phyloP scores from a whole-genome alignment of 805 yeast species.

The Ogataea paradorogensis region DNA sequence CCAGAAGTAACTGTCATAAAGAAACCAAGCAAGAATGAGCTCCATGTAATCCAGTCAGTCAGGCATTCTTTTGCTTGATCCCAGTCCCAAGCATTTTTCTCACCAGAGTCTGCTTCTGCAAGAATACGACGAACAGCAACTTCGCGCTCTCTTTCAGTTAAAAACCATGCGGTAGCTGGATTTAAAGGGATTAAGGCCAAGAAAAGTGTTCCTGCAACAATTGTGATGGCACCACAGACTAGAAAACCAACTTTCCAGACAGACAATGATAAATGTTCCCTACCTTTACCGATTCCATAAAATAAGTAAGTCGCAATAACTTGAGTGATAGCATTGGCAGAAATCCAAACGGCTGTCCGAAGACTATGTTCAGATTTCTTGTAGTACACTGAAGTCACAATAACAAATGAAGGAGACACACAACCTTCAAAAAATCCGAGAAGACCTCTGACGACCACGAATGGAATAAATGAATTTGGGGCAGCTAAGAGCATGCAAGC shows the following conservation, averaged over 20 bases:
- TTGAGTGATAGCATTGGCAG: conserved; percentile 41
- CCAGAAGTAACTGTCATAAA: conserved; percentile 44
- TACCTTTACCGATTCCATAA: conserved; percentile 40
- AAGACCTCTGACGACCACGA: conserved; percentile 44
- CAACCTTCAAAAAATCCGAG: conserved; percentile 52
- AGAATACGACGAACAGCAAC: conserved; percentile 51
- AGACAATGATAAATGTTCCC: conserved; percentile 38
- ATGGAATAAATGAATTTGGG: conserved; percentile 35
- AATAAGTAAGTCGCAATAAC: conserved; percentile 48
- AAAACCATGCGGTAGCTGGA: conserved; percentile 51
- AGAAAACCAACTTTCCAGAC: conserved; percentile 62
- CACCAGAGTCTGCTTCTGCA: conserved; percentile 33
- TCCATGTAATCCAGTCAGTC: conserved; percentile 50
- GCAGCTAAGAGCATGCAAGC: conserved; percentile 39
- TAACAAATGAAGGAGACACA: conserved; percentile 42
- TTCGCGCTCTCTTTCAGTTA: conserved; percentile 44
- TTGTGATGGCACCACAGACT: conserved; percentile 55
- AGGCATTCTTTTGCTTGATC: conserved; percentile 55
- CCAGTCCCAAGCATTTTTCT: conserved; percentile 51
- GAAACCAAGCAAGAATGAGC: conserved; percentile 42
- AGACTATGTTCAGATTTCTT: conserved; percentile 44
- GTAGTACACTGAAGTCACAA: conserved; percentile 54
- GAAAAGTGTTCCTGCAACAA: conserved; percentile 44
- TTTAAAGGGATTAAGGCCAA: conserved; percentile 40
- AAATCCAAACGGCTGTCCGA: conserved; percentile 35